These are phyloP conservation scores for Polytrichum formosum DNA, from an alignment of 225 moss, liverwort and hornwort species.

Conservation along the genomic window DNA sequence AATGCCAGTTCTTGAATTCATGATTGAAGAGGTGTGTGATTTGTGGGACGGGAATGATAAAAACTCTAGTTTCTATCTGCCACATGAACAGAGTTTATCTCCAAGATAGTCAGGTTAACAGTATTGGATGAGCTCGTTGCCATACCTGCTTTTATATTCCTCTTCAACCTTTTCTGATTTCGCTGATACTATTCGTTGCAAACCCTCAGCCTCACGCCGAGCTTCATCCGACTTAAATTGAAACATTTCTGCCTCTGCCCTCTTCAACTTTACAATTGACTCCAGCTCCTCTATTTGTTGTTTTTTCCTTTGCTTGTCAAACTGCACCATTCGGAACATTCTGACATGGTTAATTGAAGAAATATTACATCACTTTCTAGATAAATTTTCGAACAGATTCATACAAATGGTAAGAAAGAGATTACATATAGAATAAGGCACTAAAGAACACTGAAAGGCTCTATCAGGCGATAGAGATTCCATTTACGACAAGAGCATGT, in stretches of 20 bases:
- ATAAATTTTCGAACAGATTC: too few relatives aligned
- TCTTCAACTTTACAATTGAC: conserved; percentile 60
- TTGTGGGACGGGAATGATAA: too few relatives aligned
- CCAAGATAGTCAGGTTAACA: neutral
- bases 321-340: conserved; percentile 16
- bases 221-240: conserved; percentile 74
- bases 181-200: conserved; percentile 64
- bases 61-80: too few relatives aligned
- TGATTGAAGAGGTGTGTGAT: too few relatives aligned
- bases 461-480: too few relatives aligned
- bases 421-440: too few relatives aligned
- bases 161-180: conserved; percentile 74
- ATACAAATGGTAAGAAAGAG: too few relatives aligned
- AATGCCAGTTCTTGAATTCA: too few relatives aligned
- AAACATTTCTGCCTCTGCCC: conserved; percentile 70
- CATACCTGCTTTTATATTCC: conserved; percentile 70
- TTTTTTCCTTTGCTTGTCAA: conserved; percentile 58
- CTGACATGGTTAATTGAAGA: neutral
- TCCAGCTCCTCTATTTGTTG: conserved; percentile 77
- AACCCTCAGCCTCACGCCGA: conserved; percentile 61
- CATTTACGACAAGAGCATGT: too few relatives aligned
- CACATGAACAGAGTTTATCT: too few relatives aligned
- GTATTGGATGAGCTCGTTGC: conserved; percentile 5
- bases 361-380: too few relatives aligned
- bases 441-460: too few relatives aligned